Evolutionary conservation across 495 filamentous ascomycete species (phyloP).

Genomic region (Opeltia flavorubescens): DNA sequence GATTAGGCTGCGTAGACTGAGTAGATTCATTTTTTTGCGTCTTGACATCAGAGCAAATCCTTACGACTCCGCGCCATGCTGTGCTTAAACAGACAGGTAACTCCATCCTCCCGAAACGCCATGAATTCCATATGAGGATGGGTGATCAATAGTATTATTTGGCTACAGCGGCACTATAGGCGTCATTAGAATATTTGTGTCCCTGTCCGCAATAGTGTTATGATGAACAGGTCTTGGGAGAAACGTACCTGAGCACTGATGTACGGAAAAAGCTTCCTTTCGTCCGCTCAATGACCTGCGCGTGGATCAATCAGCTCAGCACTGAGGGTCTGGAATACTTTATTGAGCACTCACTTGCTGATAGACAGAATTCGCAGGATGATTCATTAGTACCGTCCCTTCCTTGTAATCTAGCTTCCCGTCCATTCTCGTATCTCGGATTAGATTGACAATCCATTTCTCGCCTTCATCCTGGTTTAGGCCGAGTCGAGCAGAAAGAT

Average conservation of each 20-base stretch:
- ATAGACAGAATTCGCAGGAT: constrained; percentile 93
- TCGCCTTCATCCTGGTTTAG: constrained; percentile 87
- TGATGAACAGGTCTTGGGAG: background rate
- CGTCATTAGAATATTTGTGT: background rate
- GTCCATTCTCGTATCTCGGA: constrained; percentile 91
- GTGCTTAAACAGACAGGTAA: too few species aligned
- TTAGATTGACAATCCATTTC: constrained; percentile 99
- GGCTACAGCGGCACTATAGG: constrained; percentile 13
- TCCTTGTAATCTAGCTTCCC: constrained; percentile 99
- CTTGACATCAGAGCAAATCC: too few species aligned
- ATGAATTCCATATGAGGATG: too few species aligned
- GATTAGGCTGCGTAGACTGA: too few species aligned
- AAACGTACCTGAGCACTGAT: constrained; percentile 13
- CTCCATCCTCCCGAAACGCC: too few species aligned
- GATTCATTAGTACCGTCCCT: constrained; percentile 98
- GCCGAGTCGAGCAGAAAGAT: constrained; percentile 78
- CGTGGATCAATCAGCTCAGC: constrained; percentile 31
- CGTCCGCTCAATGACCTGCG: constrained; percentile 17
- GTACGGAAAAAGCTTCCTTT: constrained; percentile 19
- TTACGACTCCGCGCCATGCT: too few species aligned
- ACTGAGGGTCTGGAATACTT: constrained; percentile 63
- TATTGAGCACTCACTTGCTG: constrained; percentile 99
- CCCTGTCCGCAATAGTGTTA: background rate
- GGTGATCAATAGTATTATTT: constrained; percentile 5
- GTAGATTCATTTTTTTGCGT: too few species aligned